Base-by-base conservation (phyloP, 306 rosid genomes). In the Prunus mira region DNA sequence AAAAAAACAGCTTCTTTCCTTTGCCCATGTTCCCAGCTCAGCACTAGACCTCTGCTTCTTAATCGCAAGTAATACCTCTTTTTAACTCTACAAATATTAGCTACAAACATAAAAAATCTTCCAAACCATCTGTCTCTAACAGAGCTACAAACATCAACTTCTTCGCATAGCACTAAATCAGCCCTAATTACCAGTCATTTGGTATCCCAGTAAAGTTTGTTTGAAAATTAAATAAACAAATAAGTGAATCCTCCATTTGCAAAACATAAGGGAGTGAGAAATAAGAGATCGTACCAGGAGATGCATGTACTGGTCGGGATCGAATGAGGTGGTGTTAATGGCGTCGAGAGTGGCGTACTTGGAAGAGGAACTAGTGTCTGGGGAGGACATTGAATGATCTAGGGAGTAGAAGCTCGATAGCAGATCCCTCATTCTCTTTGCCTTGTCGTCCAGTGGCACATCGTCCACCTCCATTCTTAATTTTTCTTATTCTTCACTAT, bases 381-480 rank as follows among this genome's bases (percentile, higher is more conserved):
- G 57, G 67, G 93, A 70, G 11, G 91, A 76, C 76, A 71, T 67
- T 32, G 98, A 87, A 86, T 87, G 85, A 74, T 89, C 97, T 27
- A 90, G 93, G 19, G 97, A 83, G 88, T 95, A 92, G 96, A 95
- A 95, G 85, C 97, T 95, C 10, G 98, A 95, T 4, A 95, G 80
- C 41, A 95, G 92, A 85, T 95, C 98, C 76, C 98, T 84, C 97
- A 83, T 95, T 78, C 96, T 85, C 90, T 89, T 90, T 5, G 98
- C 93, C 83, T 95, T 95, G 74, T 95, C 97, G 77, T 92, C 97
- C 47, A 92, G 64, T 30, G 86, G 86, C 38, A 52, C 87, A 77
- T 85, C 90, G 30, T 85, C 96, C 12, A 82, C 78, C 34, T 70
- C 96, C 97, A 92, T 92, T 81, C 84, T 84, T 28, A 11, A 32